Conservation (phyloP, 1,284 basidiomycete genomes). For the Irpex sp. region DNA sequence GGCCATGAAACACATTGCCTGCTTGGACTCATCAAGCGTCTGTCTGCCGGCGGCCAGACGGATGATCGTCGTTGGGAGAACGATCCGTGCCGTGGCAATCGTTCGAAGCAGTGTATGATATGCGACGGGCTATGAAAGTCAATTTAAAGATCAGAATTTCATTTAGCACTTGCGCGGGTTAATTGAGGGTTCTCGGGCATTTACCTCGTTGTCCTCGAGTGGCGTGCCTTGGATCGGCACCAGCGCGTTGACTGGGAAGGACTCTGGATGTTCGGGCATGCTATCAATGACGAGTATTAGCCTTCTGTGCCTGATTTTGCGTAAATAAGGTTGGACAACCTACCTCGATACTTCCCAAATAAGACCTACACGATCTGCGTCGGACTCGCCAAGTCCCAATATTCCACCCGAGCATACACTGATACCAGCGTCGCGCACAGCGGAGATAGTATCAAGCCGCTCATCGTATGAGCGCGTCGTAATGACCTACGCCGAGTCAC, state of each 20-base stretch:
- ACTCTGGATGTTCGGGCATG: constrained; percentile 94
- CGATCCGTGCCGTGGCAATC: constrained; percentile 92
- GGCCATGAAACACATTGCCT: constrained; percentile 98
- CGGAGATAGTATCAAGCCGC: constrained; percentile 83
- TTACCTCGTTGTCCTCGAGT: constrained; percentile 67
- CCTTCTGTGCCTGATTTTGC: neutral
- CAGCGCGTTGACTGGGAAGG: constrained; percentile 97
- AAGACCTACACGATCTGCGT: constrained; percentile 88
- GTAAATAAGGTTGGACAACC: constrained; percentile 23
- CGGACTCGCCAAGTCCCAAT: constrained; percentile 89
- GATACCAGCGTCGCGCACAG: constrained; percentile 93
- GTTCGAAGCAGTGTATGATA: constrained; percentile 89
- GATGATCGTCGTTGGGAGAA: constrained; percentile 91
- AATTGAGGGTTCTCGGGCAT: constrained; percentile 1
- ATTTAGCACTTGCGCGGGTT: neutral
- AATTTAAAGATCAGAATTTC: neutral
- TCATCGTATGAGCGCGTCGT: constrained; percentile 96
- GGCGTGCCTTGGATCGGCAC: constrained; percentile 77
- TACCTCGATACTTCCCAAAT: constrained; percentile 94
- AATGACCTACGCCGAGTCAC: constrained; percentile 64
- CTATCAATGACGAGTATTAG: constrained; percentile 35
- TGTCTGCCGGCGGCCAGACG: constrained; percentile 93
- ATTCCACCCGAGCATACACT: constrained; percentile 98
- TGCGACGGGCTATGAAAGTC: constrained; percentile 57
- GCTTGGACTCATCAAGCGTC: constrained; percentile 87